These are phyloP conservation scores for Sugiyamaella americana DNA, from an alignment of 805 yeast genomes.

Conservation along the genomic window DNA sequence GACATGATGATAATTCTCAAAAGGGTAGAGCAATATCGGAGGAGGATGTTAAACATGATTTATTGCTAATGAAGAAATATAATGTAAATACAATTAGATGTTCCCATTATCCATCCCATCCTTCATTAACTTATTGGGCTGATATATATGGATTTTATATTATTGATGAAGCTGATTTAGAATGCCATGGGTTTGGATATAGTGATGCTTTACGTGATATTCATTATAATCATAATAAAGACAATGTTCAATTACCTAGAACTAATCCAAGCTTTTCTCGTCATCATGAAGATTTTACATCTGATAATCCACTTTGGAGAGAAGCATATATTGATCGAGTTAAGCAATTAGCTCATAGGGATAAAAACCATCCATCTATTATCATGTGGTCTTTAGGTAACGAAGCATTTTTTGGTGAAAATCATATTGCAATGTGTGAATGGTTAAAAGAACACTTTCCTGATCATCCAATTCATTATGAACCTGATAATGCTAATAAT, in stretches of 20 bases:
- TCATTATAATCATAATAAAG: neutral
- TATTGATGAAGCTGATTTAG: constrained; percentile 36
- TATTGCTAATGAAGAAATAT: constrained; percentile 32
- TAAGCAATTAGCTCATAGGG: constrained; percentile 30
- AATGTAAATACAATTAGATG: constrained; percentile 36
- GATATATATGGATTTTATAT: constrained; percentile 34
- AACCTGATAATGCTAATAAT: constrained; percentile 29
- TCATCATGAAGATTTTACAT: constrained; percentile 26
- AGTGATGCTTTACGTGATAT: neutral
- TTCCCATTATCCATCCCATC: constrained; percentile 37
- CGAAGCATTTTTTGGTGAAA: constrained; percentile 34
- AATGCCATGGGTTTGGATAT: constrained; percentile 33
- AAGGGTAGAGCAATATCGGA: constrained; percentile 35
- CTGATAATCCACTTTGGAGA: constrained; percentile 32
- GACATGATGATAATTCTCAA: constrained; percentile 35
- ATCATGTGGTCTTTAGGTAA: constrained; percentile 38
- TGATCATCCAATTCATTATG: constrained; percentile 35
- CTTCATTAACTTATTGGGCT: constrained; percentile 30
- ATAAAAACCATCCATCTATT: constrained; percentile 33
- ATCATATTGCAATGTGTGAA: constrained; percentile 31
- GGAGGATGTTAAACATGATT: constrained; percentile 32
- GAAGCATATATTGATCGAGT: constrained; percentile 35
- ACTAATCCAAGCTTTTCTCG: constrained; percentile 13
- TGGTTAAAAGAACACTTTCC: constrained; percentile 27
- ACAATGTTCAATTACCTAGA: constrained; percentile 4